Evolutionary conservation across 2,329 filamentous ascomycete species (phyloP), one percentile per base, ranked within the genome.

Genomic region (Xylaria multiplex): DNA sequence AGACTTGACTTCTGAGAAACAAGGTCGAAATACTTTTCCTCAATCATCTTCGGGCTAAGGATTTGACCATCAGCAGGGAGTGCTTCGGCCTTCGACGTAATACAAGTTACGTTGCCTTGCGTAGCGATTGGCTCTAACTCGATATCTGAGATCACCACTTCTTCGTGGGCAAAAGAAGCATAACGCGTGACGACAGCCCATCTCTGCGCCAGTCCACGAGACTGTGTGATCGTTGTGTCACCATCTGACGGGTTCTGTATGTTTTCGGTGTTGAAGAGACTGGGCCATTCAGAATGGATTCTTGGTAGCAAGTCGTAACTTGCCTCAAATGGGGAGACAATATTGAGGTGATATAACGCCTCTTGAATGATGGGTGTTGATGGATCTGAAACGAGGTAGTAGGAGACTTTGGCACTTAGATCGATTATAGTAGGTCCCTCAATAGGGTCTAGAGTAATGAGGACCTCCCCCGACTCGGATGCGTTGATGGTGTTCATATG

Each of bases 321-420:
- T 16, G 93, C 92, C 79, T 97, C 93, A 73, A 99, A 98, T 0
- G 95, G 93, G 56, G 89, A 90, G 60, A 93, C 88, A 62, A 97
- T 86, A 43, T 88, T 86, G 5, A 98, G 78, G 59, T 90, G 89
- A 45, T 91, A 85, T 1, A 88, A 84, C 24, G 91, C 80, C 2
- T 86, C 87, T 77, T 96, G 95, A 43, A 90, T 88, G 45, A 98
- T 91, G 1, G 91, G 90, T 1, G 93, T 97, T 57, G 91, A 90
- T 0, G 89, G 82, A 75, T 98, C 94, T 6, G 92, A 91, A 2
- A 89, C 82, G 1, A 98, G 84, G 73, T 91, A 88, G 76, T 99
- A 99, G 6, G 88, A 84, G 1, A 91, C 88, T 70, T 89, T 90
- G 53, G 97, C 79, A 30, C 90, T 88, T 37, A 97, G 70, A 16